A percentile compares a stretch with the other conserved stretches of the same genome.
Conservation (phyloP, 805 yeast genomes). For the Candida arabinofermentans region DNA sequence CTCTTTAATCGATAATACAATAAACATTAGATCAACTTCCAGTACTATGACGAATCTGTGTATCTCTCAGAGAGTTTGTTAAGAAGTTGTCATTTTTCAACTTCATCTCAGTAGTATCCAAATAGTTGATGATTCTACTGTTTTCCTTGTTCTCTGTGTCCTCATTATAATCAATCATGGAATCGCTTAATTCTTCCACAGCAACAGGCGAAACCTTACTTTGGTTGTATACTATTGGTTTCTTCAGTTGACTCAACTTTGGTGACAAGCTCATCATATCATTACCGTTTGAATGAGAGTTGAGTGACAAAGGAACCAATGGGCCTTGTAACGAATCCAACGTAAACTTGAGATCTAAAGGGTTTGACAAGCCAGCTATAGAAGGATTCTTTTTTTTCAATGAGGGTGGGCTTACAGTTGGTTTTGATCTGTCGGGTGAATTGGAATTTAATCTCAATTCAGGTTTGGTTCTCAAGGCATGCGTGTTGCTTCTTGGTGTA, state of each 20-base stretch:
- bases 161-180: slow-evolving; percentile 28
- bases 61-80: no score
- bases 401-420: slow-evolving; percentile 3
- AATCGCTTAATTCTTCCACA: slow-evolving; percentile 28
- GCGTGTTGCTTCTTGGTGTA: slow-evolving; percentile 2
- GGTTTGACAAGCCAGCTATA: no score
- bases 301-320: background rate
- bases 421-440: slow-evolving; percentile 5
- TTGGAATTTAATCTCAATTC: slow-evolving; percentile 6
- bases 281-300: background rate
- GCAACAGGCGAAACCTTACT: background rate
- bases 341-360: background rate
- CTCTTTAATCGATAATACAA: no score
- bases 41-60: no score
- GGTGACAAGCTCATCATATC: background rate
- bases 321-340: background rate
- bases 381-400: background rate
- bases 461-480: slow-evolving; percentile 2
- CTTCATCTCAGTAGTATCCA: background rate
- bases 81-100: slow-evolving; percentile 1
- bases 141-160: slow-evolving; percentile 7
- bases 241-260: background rate
- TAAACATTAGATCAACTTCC: background rate
- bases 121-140: background rate
- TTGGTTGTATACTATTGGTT: background rate